A percentile compares a stretch with the other conserved stretches of the same genome.
Conservation (phyloP, 106 monocot species). For the Acorus calamus region DNA sequence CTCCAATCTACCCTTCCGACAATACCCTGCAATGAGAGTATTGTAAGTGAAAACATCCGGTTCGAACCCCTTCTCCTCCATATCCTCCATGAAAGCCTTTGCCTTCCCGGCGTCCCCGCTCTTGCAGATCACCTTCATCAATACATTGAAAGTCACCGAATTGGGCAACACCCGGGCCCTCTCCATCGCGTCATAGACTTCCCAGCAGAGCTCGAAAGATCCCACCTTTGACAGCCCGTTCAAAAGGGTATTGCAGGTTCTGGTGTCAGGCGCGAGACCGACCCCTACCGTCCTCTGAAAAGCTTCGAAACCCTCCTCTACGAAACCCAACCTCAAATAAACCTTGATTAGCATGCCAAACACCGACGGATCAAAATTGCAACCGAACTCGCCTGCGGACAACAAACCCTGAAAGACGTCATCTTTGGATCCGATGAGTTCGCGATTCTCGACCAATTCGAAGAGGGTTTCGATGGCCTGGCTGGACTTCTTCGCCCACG, state of each 20-base stretch:
- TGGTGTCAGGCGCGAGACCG: conserved; percentile 23
- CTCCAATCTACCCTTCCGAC: conserved; percentile 35
- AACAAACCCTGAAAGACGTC: conserved; percentile 37
- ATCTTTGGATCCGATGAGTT: neutral
- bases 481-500: conserved; percentile 29
- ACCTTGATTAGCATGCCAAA: conserved; percentile 48
- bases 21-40: conserved; percentile 69
- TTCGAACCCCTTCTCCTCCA: conserved; percentile 58
- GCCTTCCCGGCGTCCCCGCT: conserved; percentile 28
- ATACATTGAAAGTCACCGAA: conserved; percentile 66
- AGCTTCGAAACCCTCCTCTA: conserved; percentile 23
- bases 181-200: conserved; percentile 42
- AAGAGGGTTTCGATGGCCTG: conserved; percentile 36
- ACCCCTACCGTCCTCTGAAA: conserved; percentile 16
- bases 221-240: conserved; percentile 15
- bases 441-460: conserved; percentile 17
- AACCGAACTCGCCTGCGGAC: conserved; percentile 3
- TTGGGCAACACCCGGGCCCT: conserved; percentile 30
- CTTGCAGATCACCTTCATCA: conserved; percentile 47
- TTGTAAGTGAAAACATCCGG: conserved; percentile 88
- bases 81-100: conserved; percentile 61
- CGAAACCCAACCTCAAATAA: conserved; percentile 15
- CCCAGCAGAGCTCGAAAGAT: conserved; percentile 40
- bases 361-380: conserved; percentile 28
- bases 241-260: conserved; percentile 50